A percentile compares a stretch with the other conserved stretches of the same genome.
Evolutionary conservation across 1,284 basidiomycete species (phyloP).

Genomic region (Trichosporon faecale): DNA sequence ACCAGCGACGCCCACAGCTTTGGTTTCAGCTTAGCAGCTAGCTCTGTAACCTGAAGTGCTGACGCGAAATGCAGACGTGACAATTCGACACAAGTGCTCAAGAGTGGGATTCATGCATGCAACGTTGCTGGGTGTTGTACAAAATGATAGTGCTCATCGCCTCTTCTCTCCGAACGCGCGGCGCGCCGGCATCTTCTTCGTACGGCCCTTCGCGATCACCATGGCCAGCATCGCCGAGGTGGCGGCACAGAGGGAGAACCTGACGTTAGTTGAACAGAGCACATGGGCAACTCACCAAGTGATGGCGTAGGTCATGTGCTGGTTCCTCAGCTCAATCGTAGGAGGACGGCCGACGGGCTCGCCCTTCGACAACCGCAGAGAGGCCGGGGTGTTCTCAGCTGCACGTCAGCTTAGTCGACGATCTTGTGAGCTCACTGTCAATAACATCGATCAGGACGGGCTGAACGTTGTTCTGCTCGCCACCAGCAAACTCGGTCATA

Average conservation of each 20-base stretch:
- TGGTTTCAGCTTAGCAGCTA: background rate
- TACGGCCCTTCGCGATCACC: slow-evolving; percentile 43
- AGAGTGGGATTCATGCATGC: slow-evolving; percentile 10
- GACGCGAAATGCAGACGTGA: background rate
- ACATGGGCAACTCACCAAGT: slow-evolving; percentile 68
- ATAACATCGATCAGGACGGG: slow-evolving; percentile 83
- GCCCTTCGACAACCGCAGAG: slow-evolving; percentile 64
- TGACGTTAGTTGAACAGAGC: slow-evolving; percentile 22
- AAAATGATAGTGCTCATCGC: slow-evolving; percentile 9
- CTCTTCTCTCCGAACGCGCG: slow-evolving; percentile 9
- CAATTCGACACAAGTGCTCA: background rate
- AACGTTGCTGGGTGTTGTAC: background rate
- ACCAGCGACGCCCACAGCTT: background rate
- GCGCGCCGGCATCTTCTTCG: slow-evolving; percentile 25
- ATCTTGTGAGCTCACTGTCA: slow-evolving; percentile 29
- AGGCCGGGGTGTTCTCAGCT: slow-evolving; percentile 72
- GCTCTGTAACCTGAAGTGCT: background rate
- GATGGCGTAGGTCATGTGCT: slow-evolving; percentile 90
- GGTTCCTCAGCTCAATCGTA: slow-evolving; percentile 85
- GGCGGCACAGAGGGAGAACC: slow-evolving; percentile 54
- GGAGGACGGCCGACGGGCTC: slow-evolving; percentile 81
- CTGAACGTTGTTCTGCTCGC: slow-evolving; percentile 65
- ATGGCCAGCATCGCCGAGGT: slow-evolving; percentile 53
- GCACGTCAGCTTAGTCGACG: slow-evolving; percentile 45
- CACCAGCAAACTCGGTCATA: slow-evolving; percentile 76